These are phyloP conservation scores for Aspergillus japonicus DNA, from an alignment of 2,329 filamentous ascomycete genomes.

Conservation along the genomic window DNA sequence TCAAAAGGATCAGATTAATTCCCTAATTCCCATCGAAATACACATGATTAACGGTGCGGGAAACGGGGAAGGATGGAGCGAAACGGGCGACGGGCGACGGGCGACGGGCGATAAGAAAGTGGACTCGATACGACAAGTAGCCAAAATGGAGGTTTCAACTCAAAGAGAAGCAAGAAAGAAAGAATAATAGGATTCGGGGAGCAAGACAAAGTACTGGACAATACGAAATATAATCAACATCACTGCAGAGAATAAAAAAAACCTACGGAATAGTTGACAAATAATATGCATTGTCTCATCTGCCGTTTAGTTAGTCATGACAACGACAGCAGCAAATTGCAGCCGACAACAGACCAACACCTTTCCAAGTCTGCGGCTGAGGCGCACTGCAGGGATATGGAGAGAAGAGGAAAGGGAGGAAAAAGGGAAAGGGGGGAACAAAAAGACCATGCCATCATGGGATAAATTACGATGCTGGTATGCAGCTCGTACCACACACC, in stretches of 20 bases:
- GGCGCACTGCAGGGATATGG: conserved; percentile 17
- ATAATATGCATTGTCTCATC: no score
- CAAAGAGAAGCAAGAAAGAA: not conserved
- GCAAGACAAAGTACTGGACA: not conserved
- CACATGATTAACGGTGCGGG: not conserved
- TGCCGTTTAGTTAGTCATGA: not conserved
- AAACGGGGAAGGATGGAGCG: not conserved
- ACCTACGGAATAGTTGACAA: not conserved
- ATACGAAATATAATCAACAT: not conserved
- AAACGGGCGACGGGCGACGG: not conserved
- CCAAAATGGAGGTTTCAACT: no score
- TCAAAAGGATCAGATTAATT: not conserved
- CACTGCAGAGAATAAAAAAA: not conserved
- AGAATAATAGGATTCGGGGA: not conserved
- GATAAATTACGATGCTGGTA: not conserved
- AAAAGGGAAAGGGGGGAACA: not conserved
- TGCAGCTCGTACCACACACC: not conserved
- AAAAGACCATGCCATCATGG: not conserved
- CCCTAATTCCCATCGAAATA: not conserved
- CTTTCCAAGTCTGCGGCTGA: conserved; percentile 16
- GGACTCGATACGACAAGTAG: no score
- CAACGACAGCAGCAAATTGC: conserved; percentile 2
- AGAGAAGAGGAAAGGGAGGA: not conserved
- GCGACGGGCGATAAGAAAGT: no score
- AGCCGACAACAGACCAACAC: conserved; percentile 8